Base-by-base conservation (phyloP, 805 yeast genomes). In the Brettanomyces bruxellensis region DNA sequence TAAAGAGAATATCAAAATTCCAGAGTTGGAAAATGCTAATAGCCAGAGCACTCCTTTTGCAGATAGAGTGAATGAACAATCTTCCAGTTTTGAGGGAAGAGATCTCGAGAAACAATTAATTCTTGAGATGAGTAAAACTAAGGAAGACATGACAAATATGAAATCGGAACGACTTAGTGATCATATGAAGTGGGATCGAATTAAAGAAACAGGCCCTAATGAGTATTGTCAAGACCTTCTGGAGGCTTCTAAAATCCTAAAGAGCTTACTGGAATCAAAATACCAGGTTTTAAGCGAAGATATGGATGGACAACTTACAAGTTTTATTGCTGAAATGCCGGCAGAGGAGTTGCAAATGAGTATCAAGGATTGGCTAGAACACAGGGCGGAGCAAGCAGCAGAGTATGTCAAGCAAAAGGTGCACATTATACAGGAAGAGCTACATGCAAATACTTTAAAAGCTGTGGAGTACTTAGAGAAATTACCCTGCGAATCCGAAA, bases 301-400 rank as follows among this genome's bases (percentile, higher is more conserved):
- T 57, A 59, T 68, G 38, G 86, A 81, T 48, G 89, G 91, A 1
- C 73, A 74, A 28, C 62, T 85, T 23, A 76, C 86, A 0, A 69
- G 69, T 43, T 84, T 84, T 55, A 77, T 83, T 5, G 71, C 79
- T 1, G 78, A 78, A 39, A 79, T 85, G 78, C 90, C 91, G 0
- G 78, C 74, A 30, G 75, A 75, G 25, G 89, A 85, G 56, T 68
- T 85, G 53, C 69, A 75, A 11, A 78, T 82, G 83, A 76, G 84
- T 0, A 74, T 87, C n/a, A 70, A 72, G 43, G 76, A 83, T 49
- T 88, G 95, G 95, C 63, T 85, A 22, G 56, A 57, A 30, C 68
- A 72, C 51, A 73, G 75, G 54, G 84, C 87, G 0, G 61, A 64
- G 11, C 76, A 74, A 51, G 81, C 84, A 23, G 72, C 72, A 38